These are phyloP conservation scores for Candida coleopterorum DNA, from an alignment of 805 yeast species.

Conservation along the genomic window DNA sequence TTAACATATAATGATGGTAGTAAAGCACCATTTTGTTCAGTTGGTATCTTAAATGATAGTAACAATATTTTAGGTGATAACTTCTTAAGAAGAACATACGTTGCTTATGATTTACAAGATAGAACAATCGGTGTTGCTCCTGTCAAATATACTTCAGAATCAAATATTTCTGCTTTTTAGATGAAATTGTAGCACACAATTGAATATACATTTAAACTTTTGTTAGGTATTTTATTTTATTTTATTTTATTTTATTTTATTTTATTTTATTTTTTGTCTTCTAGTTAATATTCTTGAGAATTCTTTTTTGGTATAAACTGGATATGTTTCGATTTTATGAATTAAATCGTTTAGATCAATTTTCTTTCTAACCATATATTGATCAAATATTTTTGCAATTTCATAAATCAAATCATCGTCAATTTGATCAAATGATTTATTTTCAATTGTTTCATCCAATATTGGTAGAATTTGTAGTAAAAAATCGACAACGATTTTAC, in stretches of 20 bases:
- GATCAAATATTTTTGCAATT: conserved; percentile 7
- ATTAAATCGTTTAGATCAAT: conserved; percentile 56
- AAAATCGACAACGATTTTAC: conserved; percentile 34
- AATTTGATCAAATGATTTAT: conserved; percentile 19
- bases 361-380: conserved; percentile 7
- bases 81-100: conserved; percentile 53
- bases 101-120: conserved; percentile 55
- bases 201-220: not conserved
- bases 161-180: conserved; percentile 7
- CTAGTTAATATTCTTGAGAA: conserved; percentile 32
- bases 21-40: conserved; percentile 24
- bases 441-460: not conserved
- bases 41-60: conserved; percentile 12
- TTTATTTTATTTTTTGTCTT: not conserved
- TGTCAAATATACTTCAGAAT: conserved; percentile 26
- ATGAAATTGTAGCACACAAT: not conserved
- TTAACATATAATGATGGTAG: conserved; percentile 29
- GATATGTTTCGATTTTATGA: conserved; percentile 84
- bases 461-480: conserved; percentile 27
- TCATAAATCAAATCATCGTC: conserved; percentile 63
- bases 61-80: conserved; percentile 52
- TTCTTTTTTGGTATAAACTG: conserved; percentile 92
- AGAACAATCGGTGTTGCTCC: conserved; percentile 50
- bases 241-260: too few relatives aligned
- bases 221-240: too few relatives aligned